A percentile compares a stretch with the other conserved stretches of the same genome.
These are phyloP conservation scores for Rhodocollybia butyracea DNA, from an alignment of 768 basidiomycete species.

Conservation along the genomic window DNA sequence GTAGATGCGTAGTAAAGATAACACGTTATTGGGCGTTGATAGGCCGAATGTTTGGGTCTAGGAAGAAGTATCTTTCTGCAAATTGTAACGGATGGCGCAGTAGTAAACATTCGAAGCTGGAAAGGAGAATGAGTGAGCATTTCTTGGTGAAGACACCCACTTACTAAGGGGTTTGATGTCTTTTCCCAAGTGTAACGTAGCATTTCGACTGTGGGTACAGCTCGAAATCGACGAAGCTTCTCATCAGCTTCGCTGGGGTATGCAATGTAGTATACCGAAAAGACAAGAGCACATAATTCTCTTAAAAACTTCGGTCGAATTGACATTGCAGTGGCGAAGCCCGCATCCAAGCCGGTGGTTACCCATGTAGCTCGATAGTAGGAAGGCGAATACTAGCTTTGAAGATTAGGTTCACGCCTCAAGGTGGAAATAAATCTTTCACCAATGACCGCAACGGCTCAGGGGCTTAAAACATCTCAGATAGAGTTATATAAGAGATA, in stretches of 20 bases:
- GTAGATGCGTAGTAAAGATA: constrained; percentile 80
- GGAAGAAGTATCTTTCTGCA: constrained; percentile 79
- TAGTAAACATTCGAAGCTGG: constrained; percentile 67
- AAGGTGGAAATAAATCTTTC: neutral
- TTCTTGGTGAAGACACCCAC: constrained; percentile 16
- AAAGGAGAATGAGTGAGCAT: constrained; percentile 6
- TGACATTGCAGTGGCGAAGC: constrained; percentile 93
- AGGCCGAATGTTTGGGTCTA: constrained; percentile 71
- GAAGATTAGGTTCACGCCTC: neutral
- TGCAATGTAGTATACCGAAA: constrained; percentile 84
- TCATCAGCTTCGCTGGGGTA: constrained; percentile 92
- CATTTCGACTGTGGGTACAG: constrained; percentile 95
- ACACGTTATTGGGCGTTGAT: constrained; percentile 78
- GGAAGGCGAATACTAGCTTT: constrained; percentile 75
- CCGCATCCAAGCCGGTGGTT: constrained; percentile 90
- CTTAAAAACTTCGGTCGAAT: constrained; percentile 90
- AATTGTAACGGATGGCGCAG: constrained; percentile 59
- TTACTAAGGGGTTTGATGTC: constrained; percentile 87
- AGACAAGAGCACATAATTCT: constrained; percentile 81
- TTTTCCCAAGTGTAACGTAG: constrained; percentile 97
- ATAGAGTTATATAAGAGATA: neutral
- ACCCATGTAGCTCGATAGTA: constrained; percentile 98
- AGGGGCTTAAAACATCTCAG: constrained; percentile 54
- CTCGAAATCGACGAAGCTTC: constrained; percentile 91
- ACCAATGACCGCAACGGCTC: constrained; percentile 59